Evolutionary conservation across 257 asterid genomes (phyloP), one percentile per base, ranked within the genome.

Genomic region (Mentha longifolia): DNA sequence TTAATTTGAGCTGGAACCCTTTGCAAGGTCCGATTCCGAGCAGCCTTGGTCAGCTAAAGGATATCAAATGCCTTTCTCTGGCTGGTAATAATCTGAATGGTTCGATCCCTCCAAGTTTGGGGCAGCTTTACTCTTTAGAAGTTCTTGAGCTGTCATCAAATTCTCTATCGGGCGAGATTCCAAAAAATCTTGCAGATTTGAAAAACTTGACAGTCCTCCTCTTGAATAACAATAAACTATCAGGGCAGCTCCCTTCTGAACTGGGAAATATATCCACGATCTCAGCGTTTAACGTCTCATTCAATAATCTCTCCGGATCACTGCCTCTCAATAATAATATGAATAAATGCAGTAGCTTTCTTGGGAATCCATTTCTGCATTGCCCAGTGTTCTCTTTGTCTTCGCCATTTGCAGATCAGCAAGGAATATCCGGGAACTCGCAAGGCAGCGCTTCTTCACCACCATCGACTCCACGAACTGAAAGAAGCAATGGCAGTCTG

Each of bases 281-380:
- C 45, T 76, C 87, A 8, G 35, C 57, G n/a, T 89, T 94, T 55
- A 94, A 91, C 1, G 92, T 76, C 62, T 91, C 99, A 0, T 91
- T 86, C 86, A 94, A 94, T 75, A 85, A 94, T 79, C 69, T 94
- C 60, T 91, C 97, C 3, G 97, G 96, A 42, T 87, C 87, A 4
- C 60, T 89, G 43, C 92, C 92, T 25, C 72, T 52, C 61, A 83
- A 72, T 76, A 82, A 68, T 33, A 79, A 79, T 76, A 67, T 79
- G 79, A 77, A 77, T 78, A 80, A 83, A 39, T 94, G 97, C 83
- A 84, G 63, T 67, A 84, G 96, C 75, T 80, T 91, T 70, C 77
- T 86, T 20, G 97, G 96, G 56, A 94, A 94, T 41, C 97, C 95
- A 7, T 67, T 57, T 50, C 82, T 94, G 72, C 84, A 61, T 17